These are phyloP conservation scores for Vaccinium myrtillus DNA, from an alignment of 148 eudicot species.

Conservation along the genomic window DNA sequence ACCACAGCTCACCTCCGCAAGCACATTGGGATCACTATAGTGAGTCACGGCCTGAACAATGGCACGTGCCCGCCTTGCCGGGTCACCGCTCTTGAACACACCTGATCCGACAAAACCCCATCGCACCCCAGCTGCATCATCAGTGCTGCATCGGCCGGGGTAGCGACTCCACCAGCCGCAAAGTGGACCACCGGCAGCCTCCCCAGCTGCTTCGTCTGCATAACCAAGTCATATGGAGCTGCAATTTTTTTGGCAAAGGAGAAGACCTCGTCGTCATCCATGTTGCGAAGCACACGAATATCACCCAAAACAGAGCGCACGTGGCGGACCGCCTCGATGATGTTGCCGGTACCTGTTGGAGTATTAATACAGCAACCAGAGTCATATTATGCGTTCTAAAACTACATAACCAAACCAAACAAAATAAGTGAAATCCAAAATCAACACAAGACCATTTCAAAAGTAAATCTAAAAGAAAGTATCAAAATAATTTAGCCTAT, in stretches of 20 bases:
- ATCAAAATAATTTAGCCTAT: not conserved
- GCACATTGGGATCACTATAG: constrained; percentile 73
- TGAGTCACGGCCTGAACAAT: constrained; percentile 92
- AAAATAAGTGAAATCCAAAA: not conserved
- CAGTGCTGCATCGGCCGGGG: constrained; percentile 90
- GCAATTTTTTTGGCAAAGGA: constrained; percentile 62
- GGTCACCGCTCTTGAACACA: constrained; percentile 78
- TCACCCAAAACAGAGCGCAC: constrained; percentile 85
- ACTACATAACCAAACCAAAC: not conserved
- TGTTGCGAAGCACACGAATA: constrained; percentile 57
- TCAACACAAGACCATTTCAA: not conserved
- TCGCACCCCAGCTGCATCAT: constrained; percentile 97
- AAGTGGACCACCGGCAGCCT: constrained; percentile 91
- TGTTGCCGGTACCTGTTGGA: constrained; percentile 56
- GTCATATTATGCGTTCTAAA: not conserved
- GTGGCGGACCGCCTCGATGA: constrained; percentile 71
- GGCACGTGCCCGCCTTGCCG: constrained; percentile 61
- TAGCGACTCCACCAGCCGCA: constrained; percentile 91
- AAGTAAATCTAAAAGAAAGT: not conserved
- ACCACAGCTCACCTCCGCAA: constrained; percentile 82
- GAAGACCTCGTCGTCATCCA: constrained; percentile 93
- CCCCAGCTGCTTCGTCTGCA: constrained; percentile 88
- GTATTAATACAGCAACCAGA: not conserved
- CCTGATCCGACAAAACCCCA: constrained; percentile 83
- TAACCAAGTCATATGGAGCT: constrained; percentile 78